A percentile compares a stretch with the other conserved stretches of the same genome.
These are phyloP conservation scores for Sugiyamaella japonica DNA, from an alignment of 1,139 yeast genomes.

Conservation along the genomic window DNA sequence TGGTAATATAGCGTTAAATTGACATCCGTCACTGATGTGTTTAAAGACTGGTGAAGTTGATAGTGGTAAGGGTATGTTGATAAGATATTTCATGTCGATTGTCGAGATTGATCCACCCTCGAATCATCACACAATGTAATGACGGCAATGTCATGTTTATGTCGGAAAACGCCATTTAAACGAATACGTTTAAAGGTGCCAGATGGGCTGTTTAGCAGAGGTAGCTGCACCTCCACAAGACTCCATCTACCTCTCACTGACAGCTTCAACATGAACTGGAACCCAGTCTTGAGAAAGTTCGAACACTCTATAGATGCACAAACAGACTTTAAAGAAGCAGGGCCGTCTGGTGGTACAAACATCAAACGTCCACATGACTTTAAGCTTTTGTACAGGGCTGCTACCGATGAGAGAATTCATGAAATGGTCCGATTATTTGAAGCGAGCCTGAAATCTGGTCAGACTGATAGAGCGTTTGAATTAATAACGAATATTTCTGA, in stretches of 20 bases:
- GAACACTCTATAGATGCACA: not conserved
- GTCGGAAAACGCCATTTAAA: not conserved
- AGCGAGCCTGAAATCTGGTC: slow-evolving; percentile 2
- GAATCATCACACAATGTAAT: not conserved
- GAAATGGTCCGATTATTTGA: slow-evolving; percentile 4
- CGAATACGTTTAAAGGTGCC: not conserved
- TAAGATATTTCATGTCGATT: not conserved
- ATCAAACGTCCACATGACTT: slow-evolving; percentile 3
- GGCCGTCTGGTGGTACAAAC: not conserved
- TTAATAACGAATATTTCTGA: slow-evolving; percentile 1
- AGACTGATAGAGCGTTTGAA: slow-evolving; percentile 7
- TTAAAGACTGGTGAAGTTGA: not conserved
- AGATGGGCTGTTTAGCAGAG: not conserved
- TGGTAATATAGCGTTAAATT: too few species aligned
- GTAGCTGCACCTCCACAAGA: not conserved
- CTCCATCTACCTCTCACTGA: not conserved
- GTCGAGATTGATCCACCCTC: not conserved
- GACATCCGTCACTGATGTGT: too few species aligned
- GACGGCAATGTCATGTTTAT: not conserved
- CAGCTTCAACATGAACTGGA: not conserved
- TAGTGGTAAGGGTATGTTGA: slow-evolving; percentile 7
- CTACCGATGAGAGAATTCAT: not conserved
- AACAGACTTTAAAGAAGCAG: not conserved
- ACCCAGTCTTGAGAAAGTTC: not conserved
- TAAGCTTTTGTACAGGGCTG: not conserved